Evolutionary conservation across 2,329 filamentous ascomycete species (phyloP).

Genomic region (Colletotrichum melonis): DNA sequence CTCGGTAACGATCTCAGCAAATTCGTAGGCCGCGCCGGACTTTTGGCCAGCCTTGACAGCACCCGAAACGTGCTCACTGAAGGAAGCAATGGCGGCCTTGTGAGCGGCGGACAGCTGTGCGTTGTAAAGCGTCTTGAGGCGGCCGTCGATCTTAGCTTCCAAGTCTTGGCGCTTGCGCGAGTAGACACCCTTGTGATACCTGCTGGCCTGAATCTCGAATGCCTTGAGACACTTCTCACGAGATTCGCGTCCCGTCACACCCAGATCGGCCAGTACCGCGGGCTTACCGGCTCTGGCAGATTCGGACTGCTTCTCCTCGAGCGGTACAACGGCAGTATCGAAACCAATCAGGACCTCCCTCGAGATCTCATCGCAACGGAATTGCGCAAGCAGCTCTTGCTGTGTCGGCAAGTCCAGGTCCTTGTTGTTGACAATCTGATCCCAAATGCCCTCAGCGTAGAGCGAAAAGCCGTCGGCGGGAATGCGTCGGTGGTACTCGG

Average conservation of each 20-base stretch:
- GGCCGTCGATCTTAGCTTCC: constrained; percentile 86
- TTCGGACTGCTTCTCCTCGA: constrained; percentile 88
- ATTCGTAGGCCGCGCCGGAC: constrained; percentile 90
- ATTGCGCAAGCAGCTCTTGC: constrained; percentile 95
- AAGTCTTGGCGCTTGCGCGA: constrained; percentile 86
- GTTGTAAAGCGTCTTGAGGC: constrained; percentile 87
- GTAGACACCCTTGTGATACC: constrained; percentile 98
- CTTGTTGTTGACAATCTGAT: constrained; percentile 99
- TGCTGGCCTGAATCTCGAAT: constrained; percentile 91
- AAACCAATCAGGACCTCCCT: constrained; percentile 88
- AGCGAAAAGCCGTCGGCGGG: constrained; percentile 96
- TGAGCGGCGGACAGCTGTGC: constrained; percentile 91
- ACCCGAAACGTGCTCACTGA: constrained; percentile 86
- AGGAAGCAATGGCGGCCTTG: constrained; percentile 85
- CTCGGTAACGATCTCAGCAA: constrained; percentile 88
- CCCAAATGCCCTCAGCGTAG: constrained; percentile 95
- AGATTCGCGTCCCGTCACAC: constrained; percentile 76
- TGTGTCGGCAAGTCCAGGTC: constrained; percentile 96
- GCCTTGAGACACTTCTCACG: constrained; percentile 79
- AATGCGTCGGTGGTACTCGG: constrained; percentile 95
- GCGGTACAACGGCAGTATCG: constrained; percentile 81
- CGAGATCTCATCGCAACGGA: constrained; percentile 96
- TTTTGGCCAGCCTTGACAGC: constrained; percentile 95
- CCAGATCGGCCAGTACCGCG: constrained; percentile 79
- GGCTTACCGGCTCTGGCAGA: constrained; percentile 78